A percentile compares a stretch with the other conserved stretches of the same genome.
Conservation (phyloP, 176 grass and related monocot genomes). For the Thinopyrum elongatum region DNA sequence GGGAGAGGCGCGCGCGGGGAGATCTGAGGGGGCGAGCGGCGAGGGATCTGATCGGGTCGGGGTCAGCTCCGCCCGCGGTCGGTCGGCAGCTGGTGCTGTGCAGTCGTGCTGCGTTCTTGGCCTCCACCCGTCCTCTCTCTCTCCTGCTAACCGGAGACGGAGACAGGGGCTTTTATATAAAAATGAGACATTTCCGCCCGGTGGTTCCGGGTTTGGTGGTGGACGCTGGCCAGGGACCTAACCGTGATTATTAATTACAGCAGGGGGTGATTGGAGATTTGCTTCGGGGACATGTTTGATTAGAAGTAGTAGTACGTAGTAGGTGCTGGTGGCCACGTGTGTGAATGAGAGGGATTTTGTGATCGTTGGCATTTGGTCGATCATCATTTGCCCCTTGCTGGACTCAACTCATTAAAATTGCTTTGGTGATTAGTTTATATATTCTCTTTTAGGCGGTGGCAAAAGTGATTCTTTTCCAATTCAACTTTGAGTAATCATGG, state of each 20-base stretch:
- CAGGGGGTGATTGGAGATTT: neutral
- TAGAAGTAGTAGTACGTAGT: neutral
- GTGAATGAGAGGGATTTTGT: neutral
- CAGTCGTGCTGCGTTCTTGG: conserved; percentile 8
- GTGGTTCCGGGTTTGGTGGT: conserved; percentile 38
- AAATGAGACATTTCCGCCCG: conserved; percentile 6
- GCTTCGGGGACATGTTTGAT: neutral
- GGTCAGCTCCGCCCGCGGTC: conserved; percentile 12
- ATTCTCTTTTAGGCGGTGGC: neutral
- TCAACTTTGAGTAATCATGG: neutral
- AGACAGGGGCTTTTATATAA: conserved; percentile 39
- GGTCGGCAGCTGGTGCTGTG: neutral
- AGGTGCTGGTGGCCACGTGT: conserved; percentile 12
- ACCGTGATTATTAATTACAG: neutral
- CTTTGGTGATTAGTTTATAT: neutral
- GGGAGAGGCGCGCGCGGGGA: conserved; percentile 4
- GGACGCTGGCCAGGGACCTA: neutral
- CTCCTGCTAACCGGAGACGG: conserved; percentile 42
- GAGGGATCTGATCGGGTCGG: conserved; percentile 22
- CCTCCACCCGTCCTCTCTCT: conserved; percentile 11
- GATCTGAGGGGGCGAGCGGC: conserved; percentile 11
- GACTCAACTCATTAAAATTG: neutral
- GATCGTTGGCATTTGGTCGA: neutral
- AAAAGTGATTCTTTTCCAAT: neutral
- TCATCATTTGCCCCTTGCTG: neutral